These are phyloP conservation scores for Gaeumannomyces tritici DNA, from an alignment of 2,329 filamentous ascomycete species.

Conservation along the genomic window DNA sequence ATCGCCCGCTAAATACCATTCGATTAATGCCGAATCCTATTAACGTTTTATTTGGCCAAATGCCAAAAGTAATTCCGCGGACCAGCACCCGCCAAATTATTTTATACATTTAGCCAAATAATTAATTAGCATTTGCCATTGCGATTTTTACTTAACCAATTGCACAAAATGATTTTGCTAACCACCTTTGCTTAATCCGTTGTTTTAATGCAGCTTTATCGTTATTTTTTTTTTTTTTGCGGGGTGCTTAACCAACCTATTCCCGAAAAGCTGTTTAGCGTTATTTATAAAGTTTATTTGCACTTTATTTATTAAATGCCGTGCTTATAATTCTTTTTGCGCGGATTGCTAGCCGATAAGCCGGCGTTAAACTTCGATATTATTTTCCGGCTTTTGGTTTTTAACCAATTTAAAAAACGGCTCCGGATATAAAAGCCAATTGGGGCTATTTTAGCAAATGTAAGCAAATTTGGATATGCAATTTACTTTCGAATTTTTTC, in stretches of 20 bases:
- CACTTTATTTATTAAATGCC: slow-evolving; percentile 68
- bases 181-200: not conserved
- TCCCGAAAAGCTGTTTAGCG: slow-evolving; percentile 30
- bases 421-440: slow-evolving; percentile 54
- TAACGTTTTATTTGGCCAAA: too few species aligned
- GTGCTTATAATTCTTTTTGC: slow-evolving; percentile 65
- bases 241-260: slow-evolving; percentile 20
- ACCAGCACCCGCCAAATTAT: too few species aligned
- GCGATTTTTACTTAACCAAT: too few species aligned
- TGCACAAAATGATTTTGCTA: too few species aligned
- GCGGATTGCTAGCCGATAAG: slow-evolving; percentile 45
- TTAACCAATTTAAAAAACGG: slow-evolving; percentile 50
- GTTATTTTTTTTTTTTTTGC: not conserved
- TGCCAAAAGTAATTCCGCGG: too few species aligned
- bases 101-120: too few species aligned
- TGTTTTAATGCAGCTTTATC: not conserved
- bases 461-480: slow-evolving; percentile 34
- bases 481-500: not conserved
- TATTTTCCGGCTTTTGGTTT: slow-evolving; percentile 63
- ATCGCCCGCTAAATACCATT: too few species aligned
- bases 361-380: slow-evolving; percentile 54
- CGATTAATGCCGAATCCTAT: too few species aligned
- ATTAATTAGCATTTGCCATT: too few species aligned
- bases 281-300: slow-evolving; percentile 65
- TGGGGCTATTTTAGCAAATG: slow-evolving; percentile 67